phyloP scores from a whole-genome alignment of 768 basidiomycete species.

The Phanerodontia chrysosporium region DNA sequence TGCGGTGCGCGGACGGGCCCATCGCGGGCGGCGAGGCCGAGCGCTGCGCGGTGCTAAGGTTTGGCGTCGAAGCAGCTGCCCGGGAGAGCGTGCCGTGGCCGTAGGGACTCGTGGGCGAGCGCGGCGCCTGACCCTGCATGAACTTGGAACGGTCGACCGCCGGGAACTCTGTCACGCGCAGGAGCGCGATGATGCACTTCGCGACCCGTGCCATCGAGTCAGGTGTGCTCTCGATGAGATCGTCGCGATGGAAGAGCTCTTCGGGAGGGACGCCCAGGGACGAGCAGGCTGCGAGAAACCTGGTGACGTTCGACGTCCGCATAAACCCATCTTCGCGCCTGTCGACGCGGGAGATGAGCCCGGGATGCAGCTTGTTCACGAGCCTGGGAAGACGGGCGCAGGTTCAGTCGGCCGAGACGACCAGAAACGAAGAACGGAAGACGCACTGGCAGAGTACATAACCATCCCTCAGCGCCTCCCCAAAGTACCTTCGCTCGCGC shows the following conservation, averaged over 20 bases:
- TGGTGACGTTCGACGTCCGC: slow-evolving; percentile 67
- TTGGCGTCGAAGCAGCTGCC: slow-evolving; percentile 60
- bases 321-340: slow-evolving; percentile 61
- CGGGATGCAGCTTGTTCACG: slow-evolving; percentile 71
- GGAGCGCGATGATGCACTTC: slow-evolving; percentile 63
- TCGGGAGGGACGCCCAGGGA: slow-evolving; percentile 59
- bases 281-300: slow-evolving; percentile 73
- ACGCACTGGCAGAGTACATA: slow-evolving; percentile 89
- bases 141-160: slow-evolving; percentile 41
- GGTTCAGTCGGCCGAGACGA: not conserved
- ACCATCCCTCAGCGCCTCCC: slow-evolving; percentile 77
- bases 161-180: slow-evolving; percentile 56
- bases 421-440: slow-evolving; percentile 8
- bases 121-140: slow-evolving; percentile 28
- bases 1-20: slow-evolving; percentile 34
- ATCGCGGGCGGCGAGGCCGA: slow-evolving; percentile 32
- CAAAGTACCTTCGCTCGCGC: slow-evolving; percentile 67
- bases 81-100: slow-evolving; percentile 34
- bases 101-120: slow-evolving; percentile 14
- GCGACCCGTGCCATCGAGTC: slow-evolving; percentile 72
- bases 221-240: slow-evolving; percentile 56
- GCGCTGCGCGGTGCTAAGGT: slow-evolving; percentile 37
- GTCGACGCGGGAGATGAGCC: slow-evolving; percentile 58
- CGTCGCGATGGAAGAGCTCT: slow-evolving; percentile 65
- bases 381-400: slow-evolving; percentile 43